These are phyloP conservation scores for Suhomyces ambrosiae DNA, from an alignment of 1,139 yeast species.

Conservation along the genomic window DNA sequence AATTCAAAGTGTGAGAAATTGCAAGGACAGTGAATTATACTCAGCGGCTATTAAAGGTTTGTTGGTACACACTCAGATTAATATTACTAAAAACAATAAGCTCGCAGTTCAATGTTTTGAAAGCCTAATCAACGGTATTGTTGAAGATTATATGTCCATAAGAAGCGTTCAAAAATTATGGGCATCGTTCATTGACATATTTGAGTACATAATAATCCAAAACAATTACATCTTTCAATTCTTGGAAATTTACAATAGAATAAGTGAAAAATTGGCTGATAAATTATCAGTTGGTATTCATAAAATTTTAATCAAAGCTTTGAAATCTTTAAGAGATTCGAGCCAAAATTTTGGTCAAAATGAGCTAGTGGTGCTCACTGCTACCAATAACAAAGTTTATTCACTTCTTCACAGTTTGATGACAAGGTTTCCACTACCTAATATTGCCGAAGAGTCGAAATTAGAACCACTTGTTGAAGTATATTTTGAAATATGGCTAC, in stretches of 20 bases:
- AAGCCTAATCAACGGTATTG: slow-evolving; percentile 15
- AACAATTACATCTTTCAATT: slow-evolving; percentile 8
- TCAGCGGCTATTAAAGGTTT: slow-evolving; percentile 30
- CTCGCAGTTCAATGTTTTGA: slow-evolving; percentile 28
- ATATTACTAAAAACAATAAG: slow-evolving; percentile 15
- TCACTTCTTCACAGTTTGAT: slow-evolving; percentile 21
- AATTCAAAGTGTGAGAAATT: slow-evolving; percentile 24
- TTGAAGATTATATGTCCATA: slow-evolving; percentile 6
- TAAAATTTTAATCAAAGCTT: slow-evolving; percentile 2
- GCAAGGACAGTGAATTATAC: slow-evolving; percentile 30
- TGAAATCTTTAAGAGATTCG: not conserved
- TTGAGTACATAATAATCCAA: not conserved
- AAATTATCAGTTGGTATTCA: slow-evolving; percentile 9
- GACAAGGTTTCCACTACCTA: slow-evolving; percentile 41
- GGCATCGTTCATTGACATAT: slow-evolving; percentile 4
- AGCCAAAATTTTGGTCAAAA: not conserved
- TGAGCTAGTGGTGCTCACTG: not conserved
- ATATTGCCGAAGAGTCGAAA: slow-evolving; percentile 25
- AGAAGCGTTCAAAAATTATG: slow-evolving; percentile 12
- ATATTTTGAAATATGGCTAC: slow-evolving; percentile 35
- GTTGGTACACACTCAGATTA: slow-evolving; percentile 24
- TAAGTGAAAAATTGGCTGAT: slow-evolving; percentile 7
- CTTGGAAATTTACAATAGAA: slow-evolving; percentile 10
- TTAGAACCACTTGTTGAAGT: slow-evolving; percentile 30
- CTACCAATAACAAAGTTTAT: slow-evolving; percentile 4